phyloP scores from a whole-genome alignment of 768 basidiomycete species.

The Boletus fagicola region DNA sequence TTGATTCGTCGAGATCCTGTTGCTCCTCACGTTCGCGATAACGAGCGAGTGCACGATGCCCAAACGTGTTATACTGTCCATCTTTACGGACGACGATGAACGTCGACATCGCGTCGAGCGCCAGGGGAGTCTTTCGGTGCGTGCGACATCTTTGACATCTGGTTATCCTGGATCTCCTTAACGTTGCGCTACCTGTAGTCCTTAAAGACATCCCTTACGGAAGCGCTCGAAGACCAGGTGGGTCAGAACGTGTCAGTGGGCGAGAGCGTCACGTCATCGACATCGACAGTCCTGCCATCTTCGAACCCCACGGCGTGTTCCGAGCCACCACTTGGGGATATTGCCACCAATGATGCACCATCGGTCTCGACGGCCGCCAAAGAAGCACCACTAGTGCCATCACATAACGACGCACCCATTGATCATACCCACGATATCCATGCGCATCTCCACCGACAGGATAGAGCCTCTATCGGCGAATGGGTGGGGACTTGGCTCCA shows the following conservation, averaged over 20 bases:
- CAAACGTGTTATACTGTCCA: no score
- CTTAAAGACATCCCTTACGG: slow-evolving; percentile 44
- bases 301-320: not conserved
- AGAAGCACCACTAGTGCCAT: slow-evolving; percentile 5
- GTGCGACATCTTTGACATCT: slow-evolving; percentile 16
- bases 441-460: slow-evolving; percentile 25
- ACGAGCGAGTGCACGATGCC: no score
- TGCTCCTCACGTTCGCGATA: no score
- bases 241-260: slow-evolving; percentile 24
- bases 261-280: slow-evolving; percentile 20
- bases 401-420: not conserved
- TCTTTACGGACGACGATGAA: slow-evolving; percentile 54
- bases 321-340: slow-evolving; percentile 2
- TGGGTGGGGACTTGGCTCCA: slow-evolving; percentile 81
- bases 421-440: slow-evolving; percentile 15
- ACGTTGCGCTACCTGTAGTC: slow-evolving; percentile 32
- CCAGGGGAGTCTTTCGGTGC: slow-evolving; percentile 59
- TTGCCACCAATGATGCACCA: not conserved
- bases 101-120: slow-evolving; percentile 47
- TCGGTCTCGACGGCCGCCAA: not conserved
- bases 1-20: no score
- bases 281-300: slow-evolving; percentile 8
- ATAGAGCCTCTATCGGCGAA: slow-evolving; percentile 49
- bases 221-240: slow-evolving; percentile 52
- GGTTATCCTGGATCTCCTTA: not conserved